Evolutionary conservation across 225 moss, liverwort and hornwort genomes (phyloP).

Genomic region (Rhytidiadelphus loreus): DNA sequence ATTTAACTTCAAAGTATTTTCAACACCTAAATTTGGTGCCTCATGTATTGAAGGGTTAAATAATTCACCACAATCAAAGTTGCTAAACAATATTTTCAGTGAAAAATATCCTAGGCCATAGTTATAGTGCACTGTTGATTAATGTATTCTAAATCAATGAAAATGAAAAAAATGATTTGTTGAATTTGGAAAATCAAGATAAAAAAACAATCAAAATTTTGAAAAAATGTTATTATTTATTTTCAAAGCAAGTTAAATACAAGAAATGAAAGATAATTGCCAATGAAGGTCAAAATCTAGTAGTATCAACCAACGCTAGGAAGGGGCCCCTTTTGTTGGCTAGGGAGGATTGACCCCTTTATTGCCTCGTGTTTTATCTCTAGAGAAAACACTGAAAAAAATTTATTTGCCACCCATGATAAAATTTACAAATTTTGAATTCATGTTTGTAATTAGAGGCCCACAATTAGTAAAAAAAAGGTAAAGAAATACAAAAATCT

Average conservation of each 20-base stretch:
- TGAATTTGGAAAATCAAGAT: background rate
- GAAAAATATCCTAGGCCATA: background rate
- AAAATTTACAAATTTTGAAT: no score
- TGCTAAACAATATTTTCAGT: rapidly evolving
- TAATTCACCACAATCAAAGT: background rate
- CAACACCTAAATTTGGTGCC: no score
- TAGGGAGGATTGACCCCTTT: no score
- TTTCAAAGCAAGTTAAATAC: background rate
- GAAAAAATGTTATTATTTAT: no score
- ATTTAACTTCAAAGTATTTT: no score
- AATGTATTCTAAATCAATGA: background rate
- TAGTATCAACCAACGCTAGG: background rate
- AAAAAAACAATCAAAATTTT: background rate
- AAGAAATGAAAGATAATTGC: background rate
- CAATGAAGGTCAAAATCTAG: background rate
- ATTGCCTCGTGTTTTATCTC: no score
- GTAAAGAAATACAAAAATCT: no score
- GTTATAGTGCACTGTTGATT: rapidly evolving
- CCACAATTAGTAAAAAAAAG: no score
- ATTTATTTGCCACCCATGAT: no score
- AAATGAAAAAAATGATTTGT: background rate
- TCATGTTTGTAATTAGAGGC: no score
- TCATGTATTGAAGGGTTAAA: no score
- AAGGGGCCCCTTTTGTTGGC: rapidly evolving
- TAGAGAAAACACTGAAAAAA: no score